Conservation (phyloP, 495 filamentous ascomycete species). For the Aspergillus mulundensis region DNA sequence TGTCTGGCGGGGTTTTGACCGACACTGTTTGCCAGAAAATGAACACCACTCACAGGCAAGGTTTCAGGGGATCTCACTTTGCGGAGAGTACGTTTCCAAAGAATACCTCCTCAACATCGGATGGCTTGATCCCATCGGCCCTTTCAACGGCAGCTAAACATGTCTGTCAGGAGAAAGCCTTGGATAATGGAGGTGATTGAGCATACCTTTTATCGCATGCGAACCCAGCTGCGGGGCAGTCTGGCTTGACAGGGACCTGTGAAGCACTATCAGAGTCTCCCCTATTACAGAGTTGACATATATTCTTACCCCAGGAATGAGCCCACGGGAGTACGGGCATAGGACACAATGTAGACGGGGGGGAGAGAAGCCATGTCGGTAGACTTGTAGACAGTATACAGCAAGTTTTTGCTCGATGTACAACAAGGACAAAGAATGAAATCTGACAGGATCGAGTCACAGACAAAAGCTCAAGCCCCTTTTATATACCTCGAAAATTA, state of each 20-base stretch:
- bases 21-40: slow-evolving; percentile 56
- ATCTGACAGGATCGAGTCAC: not conserved
- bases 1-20: slow-evolving; percentile 96
- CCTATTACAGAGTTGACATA: slow-evolving; percentile 7
- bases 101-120: slow-evolving; percentile 91
- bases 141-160: slow-evolving; percentile 73
- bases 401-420: not conserved
- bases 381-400: not conserved
- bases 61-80: slow-evolving; percentile 53
- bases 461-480: not conserved
- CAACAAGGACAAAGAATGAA: not conserved
- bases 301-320: slow-evolving; percentile 80
- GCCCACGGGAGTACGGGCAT: slow-evolving; percentile 84
- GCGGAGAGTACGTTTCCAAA: slow-evolving; percentile 97
- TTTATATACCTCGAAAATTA: slow-evolving; percentile 5
- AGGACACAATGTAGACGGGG: slow-evolving; percentile 92
- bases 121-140: slow-evolving; percentile 76
- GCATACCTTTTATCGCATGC: slow-evolving; percentile 83
- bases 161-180: slow-evolving; percentile 13
- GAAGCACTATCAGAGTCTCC: slow-evolving; percentile 7
- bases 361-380: slow-evolving; percentile 59
- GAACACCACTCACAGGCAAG: slow-evolving; percentile 9
- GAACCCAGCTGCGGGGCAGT: slow-evolving; percentile 83
- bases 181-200: not conserved
- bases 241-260: slow-evolving; percentile 77